A percentile compares a stretch with the other conserved stretches of the same genome.
phyloP scores from a whole-genome alignment of 306 rosid genomes.

The Mimosa bimucronata region DNA sequence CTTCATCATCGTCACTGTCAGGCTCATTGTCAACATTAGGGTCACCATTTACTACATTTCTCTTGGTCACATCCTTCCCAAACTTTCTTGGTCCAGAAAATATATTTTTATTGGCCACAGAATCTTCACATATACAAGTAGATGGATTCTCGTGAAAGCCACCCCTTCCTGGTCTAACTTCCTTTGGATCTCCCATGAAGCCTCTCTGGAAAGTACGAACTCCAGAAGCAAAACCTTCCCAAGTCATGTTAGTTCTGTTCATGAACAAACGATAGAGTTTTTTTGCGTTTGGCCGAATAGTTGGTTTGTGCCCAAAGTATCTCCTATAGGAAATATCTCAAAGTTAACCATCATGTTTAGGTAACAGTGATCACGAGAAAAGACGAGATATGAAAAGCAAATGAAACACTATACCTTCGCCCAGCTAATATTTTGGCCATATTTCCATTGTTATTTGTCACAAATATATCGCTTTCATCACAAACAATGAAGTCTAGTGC shows the following conservation, averaged over 20 bases:
- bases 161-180: constrained; percentile 93
- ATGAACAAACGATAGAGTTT: constrained; percentile 78
- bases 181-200: constrained; percentile 95
- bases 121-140: constrained; percentile 88
- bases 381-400: background rate
- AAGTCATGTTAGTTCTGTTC: constrained; percentile 73
- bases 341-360: constrained; percentile 31
- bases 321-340: constrained; percentile 62
- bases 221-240: constrained; percentile 86
- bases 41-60: constrained; percentile 49
- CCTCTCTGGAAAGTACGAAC: constrained; percentile 85
- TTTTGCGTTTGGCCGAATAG: constrained; percentile 97
- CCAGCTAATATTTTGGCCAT: constrained; percentile 99
- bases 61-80: constrained; percentile 56
- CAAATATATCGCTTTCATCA: constrained; percentile 96
- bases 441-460: constrained; percentile 96
- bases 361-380: constrained; percentile 21
- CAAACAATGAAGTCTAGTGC: constrained; percentile 95
- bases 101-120: constrained; percentile 51
- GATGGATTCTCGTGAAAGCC: constrained; percentile 97
- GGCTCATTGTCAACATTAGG: constrained; percentile 63
- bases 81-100: constrained; percentile 52
- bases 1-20: constrained; percentile 73
- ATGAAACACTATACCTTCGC: constrained; percentile 63
- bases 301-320: constrained; percentile 97